A percentile compares a stretch with the other conserved stretches of the same genome.
Evolutionary conservation across 208 protist genomes (phyloP).

Genomic region (Sergeia podlipaevii): DNA sequence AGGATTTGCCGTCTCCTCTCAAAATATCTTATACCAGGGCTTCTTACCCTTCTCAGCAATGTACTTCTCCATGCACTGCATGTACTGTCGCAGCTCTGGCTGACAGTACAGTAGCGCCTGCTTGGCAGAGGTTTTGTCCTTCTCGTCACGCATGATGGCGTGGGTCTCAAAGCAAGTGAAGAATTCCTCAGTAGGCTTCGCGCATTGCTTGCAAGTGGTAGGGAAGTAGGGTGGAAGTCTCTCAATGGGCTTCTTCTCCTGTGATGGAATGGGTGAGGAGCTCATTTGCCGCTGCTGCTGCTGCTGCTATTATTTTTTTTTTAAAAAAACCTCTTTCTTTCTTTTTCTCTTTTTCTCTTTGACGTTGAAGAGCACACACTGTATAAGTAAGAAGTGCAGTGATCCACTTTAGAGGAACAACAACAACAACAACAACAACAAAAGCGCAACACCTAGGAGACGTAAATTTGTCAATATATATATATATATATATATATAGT

Average conservation of each 20-base stretch:
- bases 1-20: background rate
- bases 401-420: too few relatives aligned
- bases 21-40: conserved; percentile 52
- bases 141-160: conserved; percentile 54
- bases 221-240: conserved; percentile 70
- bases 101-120: conserved; percentile 59
- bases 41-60: conserved; percentile 14
- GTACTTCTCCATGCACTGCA: conserved; percentile 73
- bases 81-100: conserved; percentile 55
- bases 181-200: conserved; percentile 37
- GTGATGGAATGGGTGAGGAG: background rate
- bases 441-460: too few relatives aligned
- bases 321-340: background rate
- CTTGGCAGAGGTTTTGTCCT: conserved; percentile 50
- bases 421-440: too few relatives aligned
- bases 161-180: conserved; percentile 75
- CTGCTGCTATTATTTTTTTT: background rate
- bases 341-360: too few relatives aligned
- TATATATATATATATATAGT: too few relatives aligned
- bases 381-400: too few relatives aligned
- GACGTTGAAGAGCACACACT: too few relatives aligned
- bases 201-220: conserved; percentile 52
- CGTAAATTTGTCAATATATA: too few relatives aligned
- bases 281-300: background rate
- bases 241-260: conserved; percentile 17